These are phyloP conservation scores for Sphaerobolus stellatus DNA, from an alignment of 1,284 basidiomycete species.

Conservation along the genomic window DNA sequence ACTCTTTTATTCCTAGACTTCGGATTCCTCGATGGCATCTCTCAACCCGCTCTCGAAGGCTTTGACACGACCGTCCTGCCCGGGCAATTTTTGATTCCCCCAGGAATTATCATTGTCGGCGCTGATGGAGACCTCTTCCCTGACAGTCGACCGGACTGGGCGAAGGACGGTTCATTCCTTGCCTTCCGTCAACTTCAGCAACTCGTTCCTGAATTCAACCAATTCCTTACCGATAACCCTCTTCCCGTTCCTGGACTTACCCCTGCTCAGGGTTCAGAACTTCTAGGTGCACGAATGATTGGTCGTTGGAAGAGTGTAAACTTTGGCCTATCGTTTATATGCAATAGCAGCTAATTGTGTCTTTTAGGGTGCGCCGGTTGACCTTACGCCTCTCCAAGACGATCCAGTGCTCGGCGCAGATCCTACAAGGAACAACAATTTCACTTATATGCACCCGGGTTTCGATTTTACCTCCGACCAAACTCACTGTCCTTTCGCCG, in stretches of 20 bases:
- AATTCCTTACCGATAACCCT: constrained; percentile 9
- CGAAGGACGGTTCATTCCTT: constrained; percentile 7
- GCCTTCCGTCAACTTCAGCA: constrained; percentile 5
- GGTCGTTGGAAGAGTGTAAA: constrained; percentile 23
- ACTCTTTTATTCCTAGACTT: constrained; percentile 1
- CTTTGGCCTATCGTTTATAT: not conserved
- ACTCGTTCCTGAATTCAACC: constrained; percentile 13
- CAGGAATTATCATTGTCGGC: constrained; percentile 16
- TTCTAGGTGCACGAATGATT: constrained; percentile 20
- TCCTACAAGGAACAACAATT: constrained; percentile 16
- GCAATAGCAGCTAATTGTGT: not conserved
- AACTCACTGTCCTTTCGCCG: constrained; percentile 3
- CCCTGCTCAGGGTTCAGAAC: constrained; percentile 8
- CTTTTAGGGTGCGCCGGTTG: constrained; percentile 18
- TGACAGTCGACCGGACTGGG: constrained; percentile 8
- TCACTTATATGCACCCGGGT: constrained; percentile 12
- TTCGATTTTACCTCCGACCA: not conserved
- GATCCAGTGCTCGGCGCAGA: constrained; percentile 14
- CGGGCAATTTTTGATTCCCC: constrained; percentile 14
- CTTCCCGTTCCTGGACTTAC: not conserved
- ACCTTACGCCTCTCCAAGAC: constrained; percentile 14
- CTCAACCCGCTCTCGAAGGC: constrained; percentile 17
- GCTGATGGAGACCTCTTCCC: constrained; percentile 5
- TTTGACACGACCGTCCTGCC: constrained; percentile 15
- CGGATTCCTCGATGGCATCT: constrained; percentile 19